Percentiles rank a stretch among this genome's conserved stretches.
phyloP scores from a whole-genome alignment of 768 basidiomycete species.

The Xerocomellus chrysenteron region DNA sequence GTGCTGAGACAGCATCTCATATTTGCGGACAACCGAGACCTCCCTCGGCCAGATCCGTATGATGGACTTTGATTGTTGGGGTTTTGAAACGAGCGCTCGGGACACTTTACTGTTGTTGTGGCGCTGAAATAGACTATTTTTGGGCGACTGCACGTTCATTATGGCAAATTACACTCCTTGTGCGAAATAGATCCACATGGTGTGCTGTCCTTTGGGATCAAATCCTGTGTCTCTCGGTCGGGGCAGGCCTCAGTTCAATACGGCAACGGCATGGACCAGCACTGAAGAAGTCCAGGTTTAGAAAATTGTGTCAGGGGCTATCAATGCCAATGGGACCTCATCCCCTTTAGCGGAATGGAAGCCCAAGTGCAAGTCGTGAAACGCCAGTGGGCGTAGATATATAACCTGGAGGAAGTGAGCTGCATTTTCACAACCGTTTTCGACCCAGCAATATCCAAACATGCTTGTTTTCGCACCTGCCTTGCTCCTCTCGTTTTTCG shows the following conservation, averaged over 20 bases:
- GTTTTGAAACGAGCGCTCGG: neutral
- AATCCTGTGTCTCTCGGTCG: constrained; percentile 4
- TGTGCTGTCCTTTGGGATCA: neutral
- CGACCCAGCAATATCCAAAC: neutral
- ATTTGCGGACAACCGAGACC: constrained; percentile 25
- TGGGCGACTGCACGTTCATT: neutral
- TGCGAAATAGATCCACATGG: neutral
- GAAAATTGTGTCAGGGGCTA: neutral
- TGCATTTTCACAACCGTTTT: neutral
- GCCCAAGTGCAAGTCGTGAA: neutral
- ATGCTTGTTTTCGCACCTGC: constrained; percentile 14
- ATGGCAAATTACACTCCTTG: neutral
- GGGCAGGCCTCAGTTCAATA: neutral
- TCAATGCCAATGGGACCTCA: neutral
- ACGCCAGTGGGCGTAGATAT: constrained; percentile 1
- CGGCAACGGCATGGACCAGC: neutral
- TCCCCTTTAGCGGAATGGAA: neutral
- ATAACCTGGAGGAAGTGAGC: constrained; percentile 5
- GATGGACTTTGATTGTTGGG: constrained; percentile 25
- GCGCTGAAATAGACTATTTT: constrained; percentile 1
- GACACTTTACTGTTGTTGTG: neutral
- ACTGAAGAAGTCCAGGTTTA: neutral
- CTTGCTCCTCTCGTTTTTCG: constrained; percentile 14
- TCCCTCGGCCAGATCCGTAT: constrained; percentile 31
- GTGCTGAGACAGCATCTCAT: constrained; percentile 17